Evolutionary conservation across 164 flowering plant species (phyloP).

Genomic region (Tetracentron sinense): DNA sequence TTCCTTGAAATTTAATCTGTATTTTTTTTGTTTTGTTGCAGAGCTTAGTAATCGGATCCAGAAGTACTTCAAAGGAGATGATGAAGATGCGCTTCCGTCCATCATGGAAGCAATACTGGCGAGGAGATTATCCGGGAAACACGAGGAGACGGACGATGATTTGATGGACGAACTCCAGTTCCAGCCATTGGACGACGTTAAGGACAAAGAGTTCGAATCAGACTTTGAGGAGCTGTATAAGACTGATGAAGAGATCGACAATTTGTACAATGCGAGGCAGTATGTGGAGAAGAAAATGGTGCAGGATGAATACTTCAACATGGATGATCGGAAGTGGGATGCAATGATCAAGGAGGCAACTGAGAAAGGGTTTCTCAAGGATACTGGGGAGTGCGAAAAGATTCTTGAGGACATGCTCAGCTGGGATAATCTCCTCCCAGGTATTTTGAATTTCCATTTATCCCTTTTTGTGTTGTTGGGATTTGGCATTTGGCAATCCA

Average conservation of each 20-base stretch:
- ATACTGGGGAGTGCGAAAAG: constrained; percentile 67
- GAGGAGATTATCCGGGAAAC: constrained; percentile 53
- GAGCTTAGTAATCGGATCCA: constrained; percentile 52
- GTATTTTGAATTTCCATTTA: constrained; percentile 27
- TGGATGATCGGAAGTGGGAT: constrained; percentile 77
- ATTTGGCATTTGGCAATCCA: too few species aligned
- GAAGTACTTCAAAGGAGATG: constrained; percentile 52
- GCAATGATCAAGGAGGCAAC: constrained; percentile 63
- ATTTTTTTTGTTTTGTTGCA: constrained; percentile 13
- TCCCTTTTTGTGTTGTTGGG: not conserved
- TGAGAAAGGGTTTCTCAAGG: constrained; percentile 57
- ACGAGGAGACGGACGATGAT: constrained; percentile 75
- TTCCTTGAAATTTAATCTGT: not conserved
- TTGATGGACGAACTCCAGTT: constrained; percentile 45
- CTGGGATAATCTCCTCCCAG: constrained; percentile 97
- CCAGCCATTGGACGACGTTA: constrained; percentile 44
- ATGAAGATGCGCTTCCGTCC: constrained; percentile 48
- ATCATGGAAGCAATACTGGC: constrained; percentile 54
- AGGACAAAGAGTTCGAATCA: constrained; percentile 51
- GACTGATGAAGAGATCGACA: constrained; percentile 79
- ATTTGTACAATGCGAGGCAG: constrained; percentile 59
- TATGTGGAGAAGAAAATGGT: constrained; percentile 50
- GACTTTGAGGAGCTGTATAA: constrained; percentile 55
- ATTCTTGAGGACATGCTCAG: constrained; percentile 81
- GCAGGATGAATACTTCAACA: constrained; percentile 57